Base-by-base conservation (phyloP, 2,329 filamentous ascomycete species). In the Orbilia brochopaga region DNA sequence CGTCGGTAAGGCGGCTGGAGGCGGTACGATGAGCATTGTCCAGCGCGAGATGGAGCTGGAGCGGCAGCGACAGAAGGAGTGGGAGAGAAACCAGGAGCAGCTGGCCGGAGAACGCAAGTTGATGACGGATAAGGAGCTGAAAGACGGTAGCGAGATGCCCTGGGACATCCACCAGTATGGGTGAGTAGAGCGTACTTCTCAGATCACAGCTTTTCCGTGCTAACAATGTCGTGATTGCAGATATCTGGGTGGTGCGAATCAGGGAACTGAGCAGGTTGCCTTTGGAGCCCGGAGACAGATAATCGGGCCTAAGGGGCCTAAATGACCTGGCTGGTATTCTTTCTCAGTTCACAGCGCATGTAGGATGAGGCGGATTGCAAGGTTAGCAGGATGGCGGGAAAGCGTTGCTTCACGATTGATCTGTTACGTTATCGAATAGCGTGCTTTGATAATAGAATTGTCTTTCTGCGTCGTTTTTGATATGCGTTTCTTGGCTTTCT, bases 41-140 rank as follows among this genome's bases (percentile, higher is more conserved):
- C 90, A 92, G 80, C 85, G 88, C 27, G 90, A 92, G 79, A 91
- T 92, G 88, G 89, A 92, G 78, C 83, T 88, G 78, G 90, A 92
- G 79, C 83, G 90, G 7, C 86, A 91, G 80, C 83, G 89, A 13
- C 90, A 92, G 80, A 84, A 83, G 63, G 90, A 92, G 78, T 92
- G 90, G 90, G 90, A 94, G 78, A 86, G 90, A 73, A 82, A 86
- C 0, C 90, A 93, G 79, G 83, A 86, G 76, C 67, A 72, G 24
- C 13, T 72, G 44, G 60, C 61, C 17, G 67, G 65, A 35, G 67
- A 72, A 24, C 55, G 67, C n/a, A 72, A 72, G 19, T 24, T 72
- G 13, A 72, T 65, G 67, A 72, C 67, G 4, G 86, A 85, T 74
- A 85, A 86, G 17, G 84, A 76, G 24, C 44, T 67, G 13, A 69